phyloP scores from a whole-genome alignment of 2,329 filamentous ascomycete genomes.

The Sporothrix humicola region DNA sequence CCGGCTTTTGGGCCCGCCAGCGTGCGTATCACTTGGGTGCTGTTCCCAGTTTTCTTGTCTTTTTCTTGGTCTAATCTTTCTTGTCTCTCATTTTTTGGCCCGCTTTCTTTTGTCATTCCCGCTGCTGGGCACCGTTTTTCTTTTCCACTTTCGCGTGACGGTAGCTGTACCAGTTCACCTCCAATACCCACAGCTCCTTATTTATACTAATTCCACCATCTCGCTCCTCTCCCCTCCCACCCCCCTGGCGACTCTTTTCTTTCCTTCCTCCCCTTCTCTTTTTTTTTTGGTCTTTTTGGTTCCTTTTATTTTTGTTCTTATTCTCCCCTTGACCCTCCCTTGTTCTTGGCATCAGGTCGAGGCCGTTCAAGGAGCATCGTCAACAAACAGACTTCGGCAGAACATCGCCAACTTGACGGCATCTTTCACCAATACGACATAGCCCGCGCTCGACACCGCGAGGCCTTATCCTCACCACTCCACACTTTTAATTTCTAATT shows the following conservation, averaged over 20 bases:
- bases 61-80: constrained; percentile 21
- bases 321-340: constrained; percentile 4
- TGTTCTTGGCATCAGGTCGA: constrained; percentile 26
- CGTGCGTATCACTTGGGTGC: constrained; percentile 21
- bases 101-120: constrained; percentile 22
- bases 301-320: constrained; percentile 24
- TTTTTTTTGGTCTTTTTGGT: background rate
- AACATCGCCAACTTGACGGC: constrained; percentile 15
- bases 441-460: background rate
- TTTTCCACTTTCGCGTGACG: background rate
- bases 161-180: constrained; percentile 9
- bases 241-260: constrained; percentile 4
- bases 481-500: background rate
- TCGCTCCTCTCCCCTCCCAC: constrained; percentile 2
- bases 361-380: background rate
- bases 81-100: constrained; percentile 4
- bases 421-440: constrained; percentile 13
- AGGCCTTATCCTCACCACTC: background rate
- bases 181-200: constrained; percentile 7
- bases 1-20: constrained; percentile 21
- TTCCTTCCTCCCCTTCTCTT: background rate
- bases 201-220: constrained; percentile 21
- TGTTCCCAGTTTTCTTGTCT: constrained; percentile 26
- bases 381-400: background rate
- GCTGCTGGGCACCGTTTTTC: background rate